Evolutionary conservation across 192 early-diverging fungal genomes (phyloP).

Genomic region (Phycomyces nitens): DNA sequence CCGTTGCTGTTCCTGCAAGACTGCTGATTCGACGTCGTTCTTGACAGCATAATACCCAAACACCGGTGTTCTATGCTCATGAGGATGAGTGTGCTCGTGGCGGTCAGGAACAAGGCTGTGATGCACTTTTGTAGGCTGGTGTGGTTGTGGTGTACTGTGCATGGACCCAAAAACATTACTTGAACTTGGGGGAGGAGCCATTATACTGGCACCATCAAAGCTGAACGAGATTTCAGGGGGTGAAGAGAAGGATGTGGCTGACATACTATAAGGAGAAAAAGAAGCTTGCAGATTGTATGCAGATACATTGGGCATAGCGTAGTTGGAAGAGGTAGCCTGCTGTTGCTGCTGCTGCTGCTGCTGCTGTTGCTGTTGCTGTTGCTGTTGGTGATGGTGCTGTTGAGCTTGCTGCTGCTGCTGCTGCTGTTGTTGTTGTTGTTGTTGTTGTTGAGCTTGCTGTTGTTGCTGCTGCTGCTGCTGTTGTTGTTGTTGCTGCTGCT

Average conservation of each 20-base stretch:
- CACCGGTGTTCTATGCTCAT: neutral
- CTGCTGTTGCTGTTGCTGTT: conserved; percentile 1
- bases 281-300: conserved; percentile 4
- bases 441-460: neutral
- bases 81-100: neutral
- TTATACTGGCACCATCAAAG: conserved; percentile 8
- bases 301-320: conserved; percentile 1
- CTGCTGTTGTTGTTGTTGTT: neutral
- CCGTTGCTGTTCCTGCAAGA: conserved; percentile 1
- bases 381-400: neutral
- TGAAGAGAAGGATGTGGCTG: conserved; percentile 7
- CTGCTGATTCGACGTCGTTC: conserved; percentile 4
- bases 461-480: conserved; percentile 1
- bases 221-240: conserved; percentile 6
- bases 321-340: neutral
- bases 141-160: neutral
- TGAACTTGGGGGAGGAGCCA: conserved; percentile 2
- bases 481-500: neutral
- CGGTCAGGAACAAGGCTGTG: neutral
- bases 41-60: conserved; percentile 9
- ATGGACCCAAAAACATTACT: neutral
- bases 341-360: conserved; percentile 1
- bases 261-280: conserved; percentile 17
- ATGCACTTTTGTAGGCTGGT: neutral
- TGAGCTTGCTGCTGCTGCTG: neutral